Evolutionary conservation across 352 stramenopile genomes (phyloP), one percentile per base, ranked within the genome.

Genomic region (Pythium apleroticum): DNA sequence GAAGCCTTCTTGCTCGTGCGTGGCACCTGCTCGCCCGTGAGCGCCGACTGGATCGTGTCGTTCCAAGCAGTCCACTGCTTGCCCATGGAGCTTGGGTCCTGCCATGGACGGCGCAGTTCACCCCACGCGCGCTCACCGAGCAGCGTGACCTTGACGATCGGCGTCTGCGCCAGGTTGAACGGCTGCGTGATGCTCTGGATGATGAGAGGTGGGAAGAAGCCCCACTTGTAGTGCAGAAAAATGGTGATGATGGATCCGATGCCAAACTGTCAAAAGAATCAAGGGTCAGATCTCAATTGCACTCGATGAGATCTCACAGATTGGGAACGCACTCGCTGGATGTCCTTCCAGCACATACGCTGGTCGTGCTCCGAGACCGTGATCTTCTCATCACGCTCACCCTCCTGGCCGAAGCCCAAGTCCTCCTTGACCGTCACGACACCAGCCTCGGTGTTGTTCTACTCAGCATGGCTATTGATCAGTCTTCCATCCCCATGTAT

Each of bases 131-230:
- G 75, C 52, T 95, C 67, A 0, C 76, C 74, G 17, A 80, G 80
- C 56, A 95, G 55, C 52, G 72, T 76, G 28, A 95, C 75, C 59
- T 86, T 84, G 62, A 84, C 81, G 24, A 95, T 62, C n/a, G 77
- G 74, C 30, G 78, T 70, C 58, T 91, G 79, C 45, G 80, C 75
- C 48, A 95, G 53, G 69, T 90, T 90, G 50, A 88, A 87, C 17
- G 86, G 86, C 78, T 91, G 84, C 65, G 81, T 91, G 57, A 93
- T 75, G 31, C 77, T 75, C 74, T 91, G 84, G 68, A 95, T 91
- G 63, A 95, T 66, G 14, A 95, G 76, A 39, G 86, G 86, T 20
- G 86, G 86, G 70, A 90, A 91, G 69, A 92, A 93, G 53, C 80
- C 79, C 79, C 77, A 95, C 63, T 90, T 84, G 69, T 76, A 87